Evolutionary conservation across 345 rosid genomes (phyloP).

Genomic region (Dimocarpus longan): DNA sequence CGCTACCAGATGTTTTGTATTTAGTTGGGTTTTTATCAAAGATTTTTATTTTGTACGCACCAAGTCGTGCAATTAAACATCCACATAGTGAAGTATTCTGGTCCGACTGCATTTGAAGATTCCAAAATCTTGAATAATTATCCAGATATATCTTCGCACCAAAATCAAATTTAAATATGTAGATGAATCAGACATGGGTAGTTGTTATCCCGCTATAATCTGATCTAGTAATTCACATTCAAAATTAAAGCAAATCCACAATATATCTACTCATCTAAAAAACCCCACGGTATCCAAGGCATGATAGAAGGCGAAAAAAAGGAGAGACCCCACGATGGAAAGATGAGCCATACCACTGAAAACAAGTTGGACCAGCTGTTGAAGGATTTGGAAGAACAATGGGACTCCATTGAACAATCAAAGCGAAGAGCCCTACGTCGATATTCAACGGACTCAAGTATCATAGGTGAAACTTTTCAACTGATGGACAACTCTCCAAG

Average conservation of each 20-base stretch:
- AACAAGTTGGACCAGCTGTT: constrained; percentile 30
- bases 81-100: too few relatives aligned
- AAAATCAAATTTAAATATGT: constrained; percentile 24
- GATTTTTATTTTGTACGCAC: too few relatives aligned
- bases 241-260: constrained; percentile 24
- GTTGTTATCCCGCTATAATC: constrained; percentile 27
- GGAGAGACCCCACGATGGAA: constrained; percentile 37
- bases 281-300: not conserved
- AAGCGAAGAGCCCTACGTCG: constrained; percentile 25
- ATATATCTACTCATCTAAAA: constrained; percentile 16
- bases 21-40: too few relatives aligned
- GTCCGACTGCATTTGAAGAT: too few relatives aligned
- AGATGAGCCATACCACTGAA: constrained; percentile 16
- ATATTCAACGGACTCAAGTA: constrained; percentile 32
- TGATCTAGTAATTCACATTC: constrained; percentile 21
- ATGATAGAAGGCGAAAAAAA: constrained; percentile 13
- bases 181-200: constrained; percentile 23
- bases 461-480: constrained; percentile 24
- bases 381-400: constrained; percentile 38
- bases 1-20: too few relatives aligned
- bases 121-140: too few relatives aligned
- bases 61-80: too few relatives aligned
- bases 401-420: constrained; percentile 42
- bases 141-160: not conserved
- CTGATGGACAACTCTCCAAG: constrained; percentile 47